These are phyloP conservation scores for Xylaria scruposa DNA, from an alignment of 495 filamentous ascomycete genomes.

Conservation along the genomic window DNA sequence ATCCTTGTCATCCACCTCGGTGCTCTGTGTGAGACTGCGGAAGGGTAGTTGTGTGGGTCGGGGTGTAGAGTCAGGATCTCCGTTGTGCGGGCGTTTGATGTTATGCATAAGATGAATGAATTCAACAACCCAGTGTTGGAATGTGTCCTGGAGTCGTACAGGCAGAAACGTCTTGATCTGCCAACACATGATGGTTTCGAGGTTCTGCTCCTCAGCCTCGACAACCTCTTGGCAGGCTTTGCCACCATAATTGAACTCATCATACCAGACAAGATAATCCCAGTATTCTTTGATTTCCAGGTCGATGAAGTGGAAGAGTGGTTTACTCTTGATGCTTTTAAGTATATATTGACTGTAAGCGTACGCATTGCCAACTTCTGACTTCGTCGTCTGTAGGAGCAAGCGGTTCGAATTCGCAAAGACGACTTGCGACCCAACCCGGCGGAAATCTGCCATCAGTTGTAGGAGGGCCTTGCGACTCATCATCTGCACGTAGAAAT, in stretches of 20 bases:
- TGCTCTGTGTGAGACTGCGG: constrained; percentile 50
- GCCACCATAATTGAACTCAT: constrained; percentile 97
- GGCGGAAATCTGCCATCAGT: constrained; percentile 94
- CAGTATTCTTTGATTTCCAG: constrained; percentile 98
- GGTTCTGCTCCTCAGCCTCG: constrained; percentile 80
- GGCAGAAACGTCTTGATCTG: constrained; percentile 91
- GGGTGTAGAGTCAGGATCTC: constrained; percentile 62
- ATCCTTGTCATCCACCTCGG: constrained; percentile 63
- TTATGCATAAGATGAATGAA: constrained; percentile 95
- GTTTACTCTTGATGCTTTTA: constrained; percentile 93
- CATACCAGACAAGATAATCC: constrained; percentile 99
- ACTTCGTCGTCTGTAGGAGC: constrained; percentile 93
- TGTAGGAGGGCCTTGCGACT: constrained; percentile 95
- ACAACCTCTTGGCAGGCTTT: constrained; percentile 86
- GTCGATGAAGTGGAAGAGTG: constrained; percentile 96
- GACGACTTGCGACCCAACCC: constrained; percentile 91
- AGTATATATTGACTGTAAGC: constrained; percentile 97
- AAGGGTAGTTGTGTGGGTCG: constrained; percentile 80
- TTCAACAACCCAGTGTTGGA: constrained; percentile 92
- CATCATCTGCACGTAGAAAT: constrained; percentile 98
- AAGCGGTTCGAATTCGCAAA: constrained; percentile 90
- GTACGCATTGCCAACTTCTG: constrained; percentile 95
- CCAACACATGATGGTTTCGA: constrained; percentile 98
- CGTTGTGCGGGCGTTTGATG: constrained; percentile 69
- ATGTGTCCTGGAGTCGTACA: constrained; percentile 76